phyloP scores from a whole-genome alignment of 179 eudicot genomes.

The Corrigiola litoralis region DNA sequence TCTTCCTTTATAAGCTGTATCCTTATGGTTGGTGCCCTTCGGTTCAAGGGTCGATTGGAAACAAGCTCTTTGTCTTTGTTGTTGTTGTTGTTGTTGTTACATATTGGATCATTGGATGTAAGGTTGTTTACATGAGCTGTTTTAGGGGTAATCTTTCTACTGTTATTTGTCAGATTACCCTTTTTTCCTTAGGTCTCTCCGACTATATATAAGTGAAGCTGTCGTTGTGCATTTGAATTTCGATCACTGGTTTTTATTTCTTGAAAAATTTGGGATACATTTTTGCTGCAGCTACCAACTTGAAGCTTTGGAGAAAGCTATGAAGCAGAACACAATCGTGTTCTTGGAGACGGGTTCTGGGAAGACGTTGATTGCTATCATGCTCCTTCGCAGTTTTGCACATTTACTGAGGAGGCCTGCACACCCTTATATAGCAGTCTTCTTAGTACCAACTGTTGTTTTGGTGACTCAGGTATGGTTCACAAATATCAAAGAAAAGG shows the following conservation, averaged over 20 bases:
- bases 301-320: constrained; percentile 74
- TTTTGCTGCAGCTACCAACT: constrained; percentile 66
- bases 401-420: constrained; percentile 58
- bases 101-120: too few species aligned
- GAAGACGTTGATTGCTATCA: constrained; percentile 82
- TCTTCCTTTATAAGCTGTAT: background rate
- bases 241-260: background rate
- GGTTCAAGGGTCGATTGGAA: too few species aligned
- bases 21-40: background rate
- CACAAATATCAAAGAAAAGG: background rate
- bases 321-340: constrained; percentile 76
- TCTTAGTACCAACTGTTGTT: constrained; percentile 87
- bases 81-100: too few species aligned
- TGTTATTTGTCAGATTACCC: too few species aligned
- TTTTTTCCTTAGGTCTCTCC: too few species aligned
- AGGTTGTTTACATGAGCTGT: too few species aligned
- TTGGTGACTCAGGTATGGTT: constrained; percentile 69
- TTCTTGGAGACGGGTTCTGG: constrained; percentile 93
- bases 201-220: too few species aligned
- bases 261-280: too few species aligned
- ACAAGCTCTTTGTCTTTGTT: too few species aligned
- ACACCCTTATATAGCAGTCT: constrained; percentile 48
- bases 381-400: constrained; percentile 84
- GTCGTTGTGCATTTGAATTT: background rate
- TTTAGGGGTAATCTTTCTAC: too few species aligned